Evolutionary conservation across 306 rosid species (phyloP), one percentile per base, ranked within the genome.

Genomic region (Dalbergia cultrata): DNA sequence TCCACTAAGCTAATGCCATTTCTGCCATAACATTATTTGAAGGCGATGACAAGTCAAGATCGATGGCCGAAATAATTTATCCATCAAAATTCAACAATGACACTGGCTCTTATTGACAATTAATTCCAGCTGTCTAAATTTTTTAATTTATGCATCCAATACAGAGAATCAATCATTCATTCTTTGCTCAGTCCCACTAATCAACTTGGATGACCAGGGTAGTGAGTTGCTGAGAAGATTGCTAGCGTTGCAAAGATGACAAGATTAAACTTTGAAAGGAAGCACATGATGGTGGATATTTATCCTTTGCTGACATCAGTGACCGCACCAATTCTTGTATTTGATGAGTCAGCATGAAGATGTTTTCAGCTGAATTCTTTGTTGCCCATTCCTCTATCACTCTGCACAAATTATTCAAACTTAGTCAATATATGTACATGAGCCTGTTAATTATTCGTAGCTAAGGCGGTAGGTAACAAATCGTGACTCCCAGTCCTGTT

Each of bases 331-430:
- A 47, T 62, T 95, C 91, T 79, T 84, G 84, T 66, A 89, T 85
- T 83, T 93, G 98, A 80, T 58, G 18, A 67, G 83, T 68, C 71
- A 89, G 75, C 96, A 93, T 95, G 84, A 91, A 93, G 80, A 91
- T 88, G 70, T 88, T 90, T 74, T 93, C 98, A 43, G 91, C 94
- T 58, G 88, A 80, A 68, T 82, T 92, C 80, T 89, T 90, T 8
- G 89, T 77, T 65, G 85, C 86, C 86, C 91, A 90, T 63, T 95
- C 98, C 75, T 91, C 97, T 67, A 86, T 70, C 85, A 71, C 77
- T 93, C 98, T 95, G 91, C 91, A 87, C n/a, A 63, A 75, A 81
- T 81, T 75, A 54, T 57, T 69, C 44, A 50, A 71, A 66, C 47
- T 52, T 1, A 66, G 7, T 37, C 5, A 7, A 37, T 37, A 37